Evolutionary conservation across 192 early-diverging fungal species (phyloP), one percentile per base, ranked within the genome.

Genomic region (Spizellomyces sp.): DNA sequence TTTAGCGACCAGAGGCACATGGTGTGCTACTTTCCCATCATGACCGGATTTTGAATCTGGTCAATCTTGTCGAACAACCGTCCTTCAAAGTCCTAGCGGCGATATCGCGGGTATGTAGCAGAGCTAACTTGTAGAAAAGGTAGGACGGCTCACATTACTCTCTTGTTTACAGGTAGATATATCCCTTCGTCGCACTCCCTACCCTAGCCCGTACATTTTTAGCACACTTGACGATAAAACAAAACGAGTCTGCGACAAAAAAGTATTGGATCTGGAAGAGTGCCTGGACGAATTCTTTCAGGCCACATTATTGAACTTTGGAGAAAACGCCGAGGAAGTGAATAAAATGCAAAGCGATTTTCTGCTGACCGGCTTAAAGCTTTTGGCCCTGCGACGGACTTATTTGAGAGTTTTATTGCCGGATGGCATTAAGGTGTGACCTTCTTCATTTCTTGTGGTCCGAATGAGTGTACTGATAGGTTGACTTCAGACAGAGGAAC

Each of bases 201-300:
- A 71, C 19, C 73, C 75, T 8, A 76, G 71, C 42, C 59, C 60
- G 9, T 73, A 76, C 65, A 59, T 69, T 12, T 84, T 82, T 67
- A 45, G 68, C 21, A 41, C 36, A 21, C 70, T 86, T 8, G 58
- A 70, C n/a, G 45, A 63, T n/a, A 55, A 70, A 10, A 77, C 80
- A 9, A 86, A 81, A 52, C 58, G 75, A 8, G 63, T 77, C 21
- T 79, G 80, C 58, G 78, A 83, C 55, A 65, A 58, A 15, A 77
- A 79, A 75, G 74, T 86, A 5, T 55, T 50, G 0, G 84, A 86
- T 59, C 62, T 80, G 14, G 84, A 86, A 65, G 81, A 86, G 58
- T 72, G 75, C 42, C 47, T 86, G 70, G 84, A 86, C 17, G 78
- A 79, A 48, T 82, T 76, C 42, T 45, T 71, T 19, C 77, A 78